Conservation (phyloP, 192 early-diverging fungal genomes). For the Entomortierella beljakovae region DNA sequence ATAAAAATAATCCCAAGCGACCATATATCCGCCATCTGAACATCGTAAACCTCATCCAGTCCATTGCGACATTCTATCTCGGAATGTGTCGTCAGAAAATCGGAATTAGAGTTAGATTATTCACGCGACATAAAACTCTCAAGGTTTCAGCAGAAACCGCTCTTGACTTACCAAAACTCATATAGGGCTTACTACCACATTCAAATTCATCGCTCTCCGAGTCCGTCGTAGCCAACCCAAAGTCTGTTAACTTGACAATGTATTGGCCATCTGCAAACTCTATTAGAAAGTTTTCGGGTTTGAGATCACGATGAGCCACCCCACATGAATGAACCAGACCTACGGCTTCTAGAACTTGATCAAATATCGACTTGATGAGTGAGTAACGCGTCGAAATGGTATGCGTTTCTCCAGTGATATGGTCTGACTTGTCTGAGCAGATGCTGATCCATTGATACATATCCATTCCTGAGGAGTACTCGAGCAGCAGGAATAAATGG, state of each 20-base stretch:
- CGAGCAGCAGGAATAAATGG: constrained; percentile 78
- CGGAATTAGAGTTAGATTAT: neutral
- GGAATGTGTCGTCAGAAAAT: neutral
- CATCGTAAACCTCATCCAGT: constrained; percentile 60
- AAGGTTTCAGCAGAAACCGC: neutral
- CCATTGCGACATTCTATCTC: constrained; percentile 59
- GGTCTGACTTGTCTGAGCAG: constrained; percentile 51
- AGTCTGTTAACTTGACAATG: constrained; percentile 86
- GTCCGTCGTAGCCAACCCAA: constrained; percentile 90
- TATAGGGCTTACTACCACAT: constrained; percentile 78
- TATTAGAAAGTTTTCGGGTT: constrained; percentile 82
- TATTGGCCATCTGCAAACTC: constrained; percentile 41
- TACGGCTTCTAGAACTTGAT: constrained; percentile 80
- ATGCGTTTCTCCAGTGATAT: constrained; percentile 57
- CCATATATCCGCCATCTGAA: constrained; percentile 76
- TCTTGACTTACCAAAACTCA: constrained; percentile 57
- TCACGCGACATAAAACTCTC: neutral
- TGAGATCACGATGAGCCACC: constrained; percentile 91
- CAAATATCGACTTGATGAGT: constrained; percentile 77
- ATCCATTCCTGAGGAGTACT: constrained; percentile 66
- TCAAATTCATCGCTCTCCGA: constrained; percentile 86
- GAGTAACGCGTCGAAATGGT: constrained; percentile 67
- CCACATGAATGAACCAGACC: constrained; percentile 78
- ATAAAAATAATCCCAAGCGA: constrained; percentile 80
- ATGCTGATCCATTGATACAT: constrained; percentile 64